A percentile compares a stretch with the other conserved stretches of the same genome.
These are phyloP conservation scores for Hygrophila difformis DNA, from an alignment of 257 asterid genomes.

Conservation along the genomic window DNA sequence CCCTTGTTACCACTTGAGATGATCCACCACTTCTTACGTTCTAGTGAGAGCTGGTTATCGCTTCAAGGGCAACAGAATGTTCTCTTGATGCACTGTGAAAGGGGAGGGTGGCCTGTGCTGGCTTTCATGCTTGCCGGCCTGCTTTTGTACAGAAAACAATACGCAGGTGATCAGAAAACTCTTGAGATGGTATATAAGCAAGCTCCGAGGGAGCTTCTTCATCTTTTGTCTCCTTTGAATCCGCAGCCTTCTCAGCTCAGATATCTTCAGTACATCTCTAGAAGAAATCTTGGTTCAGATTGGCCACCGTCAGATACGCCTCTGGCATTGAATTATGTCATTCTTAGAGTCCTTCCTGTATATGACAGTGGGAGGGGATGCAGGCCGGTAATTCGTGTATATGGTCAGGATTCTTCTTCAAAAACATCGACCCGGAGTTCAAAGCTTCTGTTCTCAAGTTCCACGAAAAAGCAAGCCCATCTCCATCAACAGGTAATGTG, in stretches of 20 bases:
- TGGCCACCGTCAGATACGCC: conserved; percentile 68
- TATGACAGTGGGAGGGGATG: conserved; percentile 55
- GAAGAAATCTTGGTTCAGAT: conserved; percentile 51
- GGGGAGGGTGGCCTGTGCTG: conserved; percentile 84
- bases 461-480: conserved; percentile 34
- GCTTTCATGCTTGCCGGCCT: conserved; percentile 84
- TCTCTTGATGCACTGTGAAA: conserved; percentile 72
- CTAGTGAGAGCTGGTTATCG: conserved; percentile 83
- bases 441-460: conserved; percentile 57
- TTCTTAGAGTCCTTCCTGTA: conserved; percentile 51
- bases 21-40: conserved; percentile 69
- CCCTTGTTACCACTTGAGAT: conserved; percentile 60
- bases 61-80: conserved; percentile 75
- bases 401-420: conserved; percentile 58
- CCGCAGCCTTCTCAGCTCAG: conserved; percentile 80
- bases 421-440: conserved; percentile 47
- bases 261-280: conserved; percentile 68
- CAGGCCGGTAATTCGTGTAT: conserved; percentile 55
- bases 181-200: conserved; percentile 84
- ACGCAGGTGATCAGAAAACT: conserved; percentile 69
- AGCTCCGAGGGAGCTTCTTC: conserved; percentile 70
- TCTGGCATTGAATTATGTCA: conserved; percentile 51
- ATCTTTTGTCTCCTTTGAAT: conserved; percentile 66
- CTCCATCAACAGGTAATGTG: conserved; percentile 42
- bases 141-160: conserved; percentile 71